Evolutionary conservation across 2,329 filamentous ascomycete genomes (phyloP), one percentile per base, ranked within the genome.

Genomic region (Chaetomium olivaceum): DNA sequence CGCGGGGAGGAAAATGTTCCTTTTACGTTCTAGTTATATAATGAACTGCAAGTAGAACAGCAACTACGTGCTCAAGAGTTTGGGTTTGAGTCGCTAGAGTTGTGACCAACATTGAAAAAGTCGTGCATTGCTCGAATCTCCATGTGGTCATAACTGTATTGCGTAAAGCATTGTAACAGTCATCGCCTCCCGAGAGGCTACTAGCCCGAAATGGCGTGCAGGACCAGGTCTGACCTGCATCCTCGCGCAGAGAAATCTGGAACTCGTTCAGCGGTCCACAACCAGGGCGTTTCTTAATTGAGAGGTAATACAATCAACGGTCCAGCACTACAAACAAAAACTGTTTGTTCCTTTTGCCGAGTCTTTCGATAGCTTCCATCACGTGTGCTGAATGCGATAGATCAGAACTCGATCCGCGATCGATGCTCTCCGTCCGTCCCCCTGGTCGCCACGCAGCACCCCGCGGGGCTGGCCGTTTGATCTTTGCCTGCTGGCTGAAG

Each of bases 401-500:
- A 48, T 48, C 46, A 48, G 46, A 48, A 48, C 52, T 33, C 25
- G 33, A 46, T 48, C 39, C 33, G 56, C 23, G 50, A 61, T 54
- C 59, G 59, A 29, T 46, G 39, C 39, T 16, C 25, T 33, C 33
- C 9, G 8, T 56, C 25, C 14, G 46, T 25, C 36, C 50, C 33
- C 50, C 33, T 48, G 36, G 55, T 56, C 12, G 62, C 33, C 55
- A 60, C 62, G 48, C 56, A 64, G n/a, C 46, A 25, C 56, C 33
- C 57, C 39, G 58, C 62, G 21, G 54, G 52, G 29, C 58, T 31
- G 54, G 63, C 58, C 36, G 64, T 66, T 64, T 57, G 57, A 68
- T 52, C 62, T 54, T 54, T 69, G 63, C 46, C 63, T 63, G 63
- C 55, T 61, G 59, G 62, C 57, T 62, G 46, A 65, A 52, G 65